These are phyloP conservation scores for Cinnamomum micranthum DNA, from an alignment of 164 flowering plant genomes.

Conservation along the genomic window DNA sequence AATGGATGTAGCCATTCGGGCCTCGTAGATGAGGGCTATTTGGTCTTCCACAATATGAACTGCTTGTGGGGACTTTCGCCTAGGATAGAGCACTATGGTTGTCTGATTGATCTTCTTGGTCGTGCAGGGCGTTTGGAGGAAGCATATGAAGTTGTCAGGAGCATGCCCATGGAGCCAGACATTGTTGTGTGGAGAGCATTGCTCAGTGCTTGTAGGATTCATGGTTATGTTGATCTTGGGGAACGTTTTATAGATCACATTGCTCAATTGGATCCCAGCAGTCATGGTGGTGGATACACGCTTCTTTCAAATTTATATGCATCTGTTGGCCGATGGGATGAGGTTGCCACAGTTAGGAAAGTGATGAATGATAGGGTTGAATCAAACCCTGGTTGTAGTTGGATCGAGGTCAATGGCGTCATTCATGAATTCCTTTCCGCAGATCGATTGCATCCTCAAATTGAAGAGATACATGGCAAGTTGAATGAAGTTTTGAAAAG, in stretches of 20 bases:
- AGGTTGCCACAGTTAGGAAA: conserved; percentile 19
- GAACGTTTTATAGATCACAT: conserved; percentile 16
- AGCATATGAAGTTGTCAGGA: conserved; percentile 19
- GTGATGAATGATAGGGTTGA: conserved; percentile 18
- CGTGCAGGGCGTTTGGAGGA: conserved; percentile 26
- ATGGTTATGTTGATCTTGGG: conserved; percentile 29
- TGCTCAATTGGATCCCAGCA: conserved; percentile 22
- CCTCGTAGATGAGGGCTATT: conserved; percentile 21
- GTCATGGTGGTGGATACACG: conserved; percentile 20
- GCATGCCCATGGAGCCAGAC: conserved; percentile 24
- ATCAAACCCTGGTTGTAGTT: conserved; percentile 27
- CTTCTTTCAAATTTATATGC: conserved; percentile 25
- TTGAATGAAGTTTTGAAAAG: conserved; percentile 32
- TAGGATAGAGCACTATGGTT: conserved; percentile 22
- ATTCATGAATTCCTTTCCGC: conserved; percentile 25
- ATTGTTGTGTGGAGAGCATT: conserved; percentile 31
- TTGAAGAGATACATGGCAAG: conserved; percentile 28
- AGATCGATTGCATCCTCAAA: conserved; percentile 18
- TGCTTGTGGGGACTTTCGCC: conserved; percentile 19
- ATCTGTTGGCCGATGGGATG: conserved; percentile 16
- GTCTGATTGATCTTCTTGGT: conserved; percentile 30
- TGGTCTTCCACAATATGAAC: conserved; percentile 20
- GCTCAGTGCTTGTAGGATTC: conserved; percentile 29
- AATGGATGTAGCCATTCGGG: conserved; percentile 29
- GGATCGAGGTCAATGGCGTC: conserved; percentile 24